These are phyloP conservation scores for Fusarium verticillioides DNA, from an alignment of 2,329 filamentous ascomycete species.

Conservation along the genomic window DNA sequence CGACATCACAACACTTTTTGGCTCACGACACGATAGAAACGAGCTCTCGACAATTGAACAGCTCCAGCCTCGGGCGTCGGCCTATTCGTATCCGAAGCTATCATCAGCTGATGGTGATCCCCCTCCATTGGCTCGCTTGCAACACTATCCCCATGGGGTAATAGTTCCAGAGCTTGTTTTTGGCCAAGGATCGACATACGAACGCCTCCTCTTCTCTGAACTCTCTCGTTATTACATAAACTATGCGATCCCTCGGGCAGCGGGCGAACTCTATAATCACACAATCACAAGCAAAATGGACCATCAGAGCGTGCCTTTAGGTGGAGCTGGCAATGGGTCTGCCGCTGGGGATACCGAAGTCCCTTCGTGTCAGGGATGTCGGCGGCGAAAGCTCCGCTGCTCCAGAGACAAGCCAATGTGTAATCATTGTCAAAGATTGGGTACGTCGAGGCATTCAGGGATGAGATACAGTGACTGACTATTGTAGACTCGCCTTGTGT, in stretches of 20 bases:
- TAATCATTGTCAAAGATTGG: conserved; percentile 34
- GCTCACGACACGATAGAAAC: neutral
- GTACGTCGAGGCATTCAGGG: neutral
- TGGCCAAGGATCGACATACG: neutral
- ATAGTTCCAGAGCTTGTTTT: neutral
- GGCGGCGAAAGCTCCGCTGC: conserved; percentile 36
- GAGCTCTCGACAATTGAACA: neutral
- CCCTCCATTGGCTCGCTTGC: conserved; percentile 28
- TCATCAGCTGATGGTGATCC: neutral
- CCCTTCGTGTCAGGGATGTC: conserved; percentile 38
- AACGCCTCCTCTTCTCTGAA: neutral
- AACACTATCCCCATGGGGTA: conserved; percentile 12
- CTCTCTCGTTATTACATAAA: neutral
- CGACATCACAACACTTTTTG: neutral
- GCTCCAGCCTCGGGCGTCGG: conserved; percentile 28
- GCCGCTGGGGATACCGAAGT: conserved; percentile 10
- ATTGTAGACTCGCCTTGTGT: conserved; percentile 20
- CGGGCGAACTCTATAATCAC: conserved; percentile 9
- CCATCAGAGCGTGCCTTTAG: neutral
- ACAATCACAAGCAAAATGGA: conserved; percentile 2
- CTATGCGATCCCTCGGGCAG: conserved; percentile 26
- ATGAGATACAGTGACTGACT: neutral
- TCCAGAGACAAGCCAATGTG: conserved; percentile 36
- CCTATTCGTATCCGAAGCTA: conserved; percentile 15
- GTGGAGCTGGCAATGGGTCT: neutral